Percentiles rank a stretch among this genome's conserved stretches.
Evolutionary conservation across 805 yeast species (phyloP).

Genomic region (Pichia gijzeniarum): DNA sequence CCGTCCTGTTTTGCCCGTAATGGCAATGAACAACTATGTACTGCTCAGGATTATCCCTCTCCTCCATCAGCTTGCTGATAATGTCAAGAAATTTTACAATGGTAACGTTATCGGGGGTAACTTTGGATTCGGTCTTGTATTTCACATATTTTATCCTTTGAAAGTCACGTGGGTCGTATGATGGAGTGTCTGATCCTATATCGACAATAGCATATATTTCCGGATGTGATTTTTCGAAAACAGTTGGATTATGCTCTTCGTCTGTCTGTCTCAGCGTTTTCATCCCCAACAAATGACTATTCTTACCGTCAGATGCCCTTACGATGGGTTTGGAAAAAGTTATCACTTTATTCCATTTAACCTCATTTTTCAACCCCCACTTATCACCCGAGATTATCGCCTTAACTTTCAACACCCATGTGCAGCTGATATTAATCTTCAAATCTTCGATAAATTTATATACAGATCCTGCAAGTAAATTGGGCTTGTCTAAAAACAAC

Average conservation of each 20-base stretch:
- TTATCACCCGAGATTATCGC: constrained; percentile 62
- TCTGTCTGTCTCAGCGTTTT: constrained; percentile 68
- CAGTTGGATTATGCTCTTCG: constrained; percentile 48
- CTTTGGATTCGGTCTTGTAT: constrained; percentile 72
- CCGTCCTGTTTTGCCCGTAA: constrained; percentile 76
- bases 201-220: constrained; percentile 57
- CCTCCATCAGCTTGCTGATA: constrained; percentile 39
- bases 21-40: constrained; percentile 69
- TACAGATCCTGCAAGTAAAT: constrained; percentile 53
- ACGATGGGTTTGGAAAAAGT: constrained; percentile 42
- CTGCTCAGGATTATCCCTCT: constrained; percentile 23
- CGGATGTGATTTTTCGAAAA: constrained; percentile 44
- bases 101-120: constrained; percentile 60
- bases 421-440: constrained; percentile 49
- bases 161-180: constrained; percentile 59
- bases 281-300: constrained; percentile 58
- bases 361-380: constrained; percentile 75
- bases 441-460: constrained; percentile 48
- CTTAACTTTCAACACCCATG: constrained; percentile 64
- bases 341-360: constrained; percentile 57
- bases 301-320: constrained; percentile 24
- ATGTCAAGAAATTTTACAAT: constrained; percentile 50
- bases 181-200: constrained; percentile 64
- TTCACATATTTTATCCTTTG: constrained; percentile 52
- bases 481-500: constrained; percentile 55